Evolutionary conservation across 2,329 filamentous ascomycete species (phyloP).

Genomic region (Claviceps digitariae): DNA sequence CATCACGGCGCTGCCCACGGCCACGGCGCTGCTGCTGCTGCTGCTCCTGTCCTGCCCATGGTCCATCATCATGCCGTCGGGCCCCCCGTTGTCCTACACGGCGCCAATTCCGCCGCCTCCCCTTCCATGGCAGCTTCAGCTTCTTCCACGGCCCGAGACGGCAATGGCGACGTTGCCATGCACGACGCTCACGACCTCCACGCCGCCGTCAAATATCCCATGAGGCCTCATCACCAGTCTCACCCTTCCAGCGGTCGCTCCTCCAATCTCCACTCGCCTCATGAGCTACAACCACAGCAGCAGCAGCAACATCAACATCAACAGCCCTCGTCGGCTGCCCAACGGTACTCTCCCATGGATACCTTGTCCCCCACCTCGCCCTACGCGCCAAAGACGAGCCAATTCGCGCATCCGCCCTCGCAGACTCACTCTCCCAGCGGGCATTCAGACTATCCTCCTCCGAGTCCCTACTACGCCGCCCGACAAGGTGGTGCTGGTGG

Average conservation of each 20-base stretch:
- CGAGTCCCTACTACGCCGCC: constrained; percentile 43
- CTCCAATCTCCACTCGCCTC: constrained; percentile 57
- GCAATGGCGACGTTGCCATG: constrained; percentile 70
- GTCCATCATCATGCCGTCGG: constrained; percentile 18
- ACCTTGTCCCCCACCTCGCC: constrained; percentile 67
- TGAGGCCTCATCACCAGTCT: constrained; percentile 65
- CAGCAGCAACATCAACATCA: constrained; percentile 25
- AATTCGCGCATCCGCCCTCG: constrained; percentile 38
- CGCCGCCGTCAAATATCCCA: constrained; percentile 72
- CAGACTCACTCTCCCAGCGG: constrained; percentile 70
- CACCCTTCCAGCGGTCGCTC: constrained; percentile 42
- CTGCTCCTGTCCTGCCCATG: constrained; percentile 18
- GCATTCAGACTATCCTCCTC: constrained; percentile 43
- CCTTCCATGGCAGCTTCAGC: constrained; percentile 33
- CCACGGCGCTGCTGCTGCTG: constrained; percentile 43
- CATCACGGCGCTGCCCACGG: constrained; percentile 48
- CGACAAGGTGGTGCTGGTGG: constrained; percentile 30
- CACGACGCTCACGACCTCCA: constrained; percentile 75
- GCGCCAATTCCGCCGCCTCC: constrained; percentile 35
- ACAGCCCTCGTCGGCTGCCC: constrained; percentile 61
- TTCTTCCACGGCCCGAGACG: constrained; percentile 48
- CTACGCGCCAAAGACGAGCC: constrained; percentile 52
- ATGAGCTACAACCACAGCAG: constrained; percentile 37
- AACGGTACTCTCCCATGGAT: constrained; percentile 95
- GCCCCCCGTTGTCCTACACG: constrained; percentile 16